Percentiles rank a stretch among this genome's conserved stretches.
Conservation (phyloP, 1,284 basidiomycete species). For the Porodaedalea pini region DNA sequence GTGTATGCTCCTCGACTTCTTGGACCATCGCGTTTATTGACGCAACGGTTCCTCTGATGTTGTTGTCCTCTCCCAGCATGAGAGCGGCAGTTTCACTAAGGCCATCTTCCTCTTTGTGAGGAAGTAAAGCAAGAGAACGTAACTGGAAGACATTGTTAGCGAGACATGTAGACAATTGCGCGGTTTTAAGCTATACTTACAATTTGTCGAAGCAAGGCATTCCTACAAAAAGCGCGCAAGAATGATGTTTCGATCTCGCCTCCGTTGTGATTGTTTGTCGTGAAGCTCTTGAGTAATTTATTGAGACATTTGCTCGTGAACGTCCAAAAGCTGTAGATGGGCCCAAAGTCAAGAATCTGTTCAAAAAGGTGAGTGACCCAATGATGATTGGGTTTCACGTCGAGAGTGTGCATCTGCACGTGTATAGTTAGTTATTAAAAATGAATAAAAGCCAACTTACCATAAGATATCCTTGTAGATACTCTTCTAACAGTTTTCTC, state of each 20-base stretch:
- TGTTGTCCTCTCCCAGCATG: background rate
- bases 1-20: slow-evolving; percentile 7
- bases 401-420: slow-evolving; percentile 14
- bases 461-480: slow-evolving; percentile 16
- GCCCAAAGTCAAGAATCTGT: slow-evolving; percentile 22
- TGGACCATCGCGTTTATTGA: background rate
- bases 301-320: slow-evolving; percentile 23
- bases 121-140: background rate
- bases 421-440: background rate
- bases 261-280: slow-evolving; percentile 20
- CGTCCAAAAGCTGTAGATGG: slow-evolving; percentile 23
- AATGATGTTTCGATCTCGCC: slow-evolving; percentile 19
- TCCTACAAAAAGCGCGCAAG: slow-evolving; percentile 7
- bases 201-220: background rate
- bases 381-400: slow-evolving; percentile 23
- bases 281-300: slow-evolving; percentile 21
- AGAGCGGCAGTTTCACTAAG: background rate
- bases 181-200: slow-evolving; percentile 1
- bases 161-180: background rate
- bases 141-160: background rate
- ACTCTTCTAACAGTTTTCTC: slow-evolving; percentile 15
- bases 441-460: slow-evolving; percentile 1
- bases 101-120: background rate
- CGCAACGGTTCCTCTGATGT: slow-evolving; percentile 4
- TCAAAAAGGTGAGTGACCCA: slow-evolving; percentile 19